phyloP scores from a whole-genome alignment of 768 basidiomycete species.

The Tylopilus subfusipes region DNA sequence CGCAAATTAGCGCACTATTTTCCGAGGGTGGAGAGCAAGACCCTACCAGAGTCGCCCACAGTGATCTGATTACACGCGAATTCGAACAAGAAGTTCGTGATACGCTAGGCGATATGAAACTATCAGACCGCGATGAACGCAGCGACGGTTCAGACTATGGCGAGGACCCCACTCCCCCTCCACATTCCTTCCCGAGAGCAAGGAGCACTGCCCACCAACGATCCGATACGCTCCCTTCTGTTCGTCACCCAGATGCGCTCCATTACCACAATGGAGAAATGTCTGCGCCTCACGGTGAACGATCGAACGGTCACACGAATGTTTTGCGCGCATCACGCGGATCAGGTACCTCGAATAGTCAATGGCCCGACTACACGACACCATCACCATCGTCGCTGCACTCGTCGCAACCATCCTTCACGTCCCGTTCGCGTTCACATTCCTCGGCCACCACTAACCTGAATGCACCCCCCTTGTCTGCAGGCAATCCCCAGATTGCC shows the following conservation, averaged over 20 bases:
- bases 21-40: conserved; percentile 33
- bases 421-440: conserved; percentile 55
- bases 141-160: conserved; percentile 70
- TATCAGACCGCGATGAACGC: conserved; percentile 44
- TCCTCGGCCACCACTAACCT: conserved; percentile 48
- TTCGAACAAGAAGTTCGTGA: conserved; percentile 45
- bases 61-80: conserved; percentile 31
- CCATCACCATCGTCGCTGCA: conserved; percentile 48
- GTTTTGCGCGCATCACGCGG: conserved; percentile 29
- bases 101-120: conserved; percentile 45
- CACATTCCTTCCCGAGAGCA: conserved; percentile 41
- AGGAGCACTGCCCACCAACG: conserved; percentile 39
- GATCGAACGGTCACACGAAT: conserved; percentile 22
- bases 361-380: conserved; percentile 29
- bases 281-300: conserved; percentile 34
- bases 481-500: conserved; percentile 74
- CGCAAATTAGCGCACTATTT: conserved; percentile 57
- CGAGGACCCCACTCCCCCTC: conserved; percentile 38
- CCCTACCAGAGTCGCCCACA: conserved; percentile 31
- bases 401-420: conserved; percentile 50
- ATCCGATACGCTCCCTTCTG: conserved; percentile 47
- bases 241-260: conserved; percentile 22
- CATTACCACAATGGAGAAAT: conserved; percentile 28
- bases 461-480: conserved; percentile 72
- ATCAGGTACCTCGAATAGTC: conserved; percentile 26